phyloP scores from a whole-genome alignment of 1,139 yeast species.

The Yamadazyma sp. region DNA sequence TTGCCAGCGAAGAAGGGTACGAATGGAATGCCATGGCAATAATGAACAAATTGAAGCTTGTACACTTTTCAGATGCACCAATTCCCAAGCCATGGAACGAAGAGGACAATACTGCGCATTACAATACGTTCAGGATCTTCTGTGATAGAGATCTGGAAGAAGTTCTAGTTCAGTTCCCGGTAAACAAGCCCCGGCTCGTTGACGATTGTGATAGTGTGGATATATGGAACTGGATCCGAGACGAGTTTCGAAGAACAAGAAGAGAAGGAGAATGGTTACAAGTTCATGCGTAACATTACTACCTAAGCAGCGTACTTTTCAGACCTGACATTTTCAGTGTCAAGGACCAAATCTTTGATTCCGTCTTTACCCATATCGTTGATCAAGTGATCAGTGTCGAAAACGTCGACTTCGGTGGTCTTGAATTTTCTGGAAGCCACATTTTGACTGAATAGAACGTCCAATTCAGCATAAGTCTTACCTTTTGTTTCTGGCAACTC shows the following conservation, averaged over 20 bases:
- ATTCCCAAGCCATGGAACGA: conserved; percentile 49
- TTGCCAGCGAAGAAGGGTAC: conserved; percentile 19
- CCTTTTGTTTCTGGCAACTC: conserved; percentile 59
- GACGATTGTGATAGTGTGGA: conserved; percentile 35
- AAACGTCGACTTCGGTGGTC: conserved; percentile 29
- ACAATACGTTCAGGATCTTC: conserved; percentile 27
- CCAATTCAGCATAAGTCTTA: conserved; percentile 61
- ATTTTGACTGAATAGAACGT: conserved; percentile 44
- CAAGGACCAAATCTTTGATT: conserved; percentile 27
- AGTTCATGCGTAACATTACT: no score
- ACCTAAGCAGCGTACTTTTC: neutral
- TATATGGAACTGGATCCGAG: conserved; percentile 31
- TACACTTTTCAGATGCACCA: conserved; percentile 48
- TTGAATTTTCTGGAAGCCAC: conserved; percentile 46
- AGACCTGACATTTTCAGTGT: neutral
- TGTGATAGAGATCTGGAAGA: conserved; percentile 20
- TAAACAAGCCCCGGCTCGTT: conserved; percentile 28
- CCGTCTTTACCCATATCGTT: conserved; percentile 37
- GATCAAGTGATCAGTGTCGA: conserved; percentile 33
- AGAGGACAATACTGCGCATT: conserved; percentile 21
- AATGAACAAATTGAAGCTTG: conserved; percentile 23
- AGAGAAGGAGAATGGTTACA: neutral
- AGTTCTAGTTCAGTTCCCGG: no score
- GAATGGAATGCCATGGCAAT: conserved; percentile 30
- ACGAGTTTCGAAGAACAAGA: neutral